Evolutionary conservation across 768 basidiomycete species (phyloP).

Genomic region (Tricholoma saponaceum): DNA sequence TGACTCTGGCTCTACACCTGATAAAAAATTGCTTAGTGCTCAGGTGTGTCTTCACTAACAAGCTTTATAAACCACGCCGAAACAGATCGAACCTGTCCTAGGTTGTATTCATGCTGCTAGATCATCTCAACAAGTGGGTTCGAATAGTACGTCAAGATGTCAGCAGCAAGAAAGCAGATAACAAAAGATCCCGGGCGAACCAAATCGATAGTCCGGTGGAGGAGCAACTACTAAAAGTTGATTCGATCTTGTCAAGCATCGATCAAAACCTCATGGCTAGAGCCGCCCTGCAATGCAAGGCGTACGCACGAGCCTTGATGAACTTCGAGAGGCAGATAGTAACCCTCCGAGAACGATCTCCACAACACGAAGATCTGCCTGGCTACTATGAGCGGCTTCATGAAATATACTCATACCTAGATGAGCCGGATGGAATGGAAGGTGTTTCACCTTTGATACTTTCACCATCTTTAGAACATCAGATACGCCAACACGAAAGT

Average conservation of each 20-base stretch:
- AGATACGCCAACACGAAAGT: conserved; percentile 96
- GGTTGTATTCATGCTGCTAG: conserved; percentile 92
- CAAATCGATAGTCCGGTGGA: conserved; percentile 37
- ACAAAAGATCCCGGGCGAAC: conserved; percentile 42
- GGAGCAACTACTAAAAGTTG: conserved; percentile 66
- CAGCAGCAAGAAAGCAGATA: conserved; percentile 42
- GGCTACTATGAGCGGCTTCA: conserved; percentile 86
- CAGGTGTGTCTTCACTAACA: conserved; percentile 53
- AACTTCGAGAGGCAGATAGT: conserved; percentile 87
- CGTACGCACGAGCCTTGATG: conserved; percentile 91
- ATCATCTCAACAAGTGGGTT: conserved; percentile 91
- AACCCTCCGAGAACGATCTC: conserved; percentile 39
- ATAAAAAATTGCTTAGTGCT: conserved; percentile 89
- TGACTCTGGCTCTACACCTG: conserved; percentile 52
- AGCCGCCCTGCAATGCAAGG: conserved; percentile 92
- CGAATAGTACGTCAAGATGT: conserved; percentile 69
- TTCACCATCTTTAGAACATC: conserved; percentile 88
- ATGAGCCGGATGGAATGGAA: conserved; percentile 99
- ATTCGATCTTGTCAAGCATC: conserved; percentile 79
- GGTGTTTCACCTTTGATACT: conserved; percentile 88
- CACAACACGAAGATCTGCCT: conserved; percentile 48
- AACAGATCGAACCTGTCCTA: conserved; percentile 24
- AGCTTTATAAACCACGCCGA: neutral
- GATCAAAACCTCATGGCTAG: conserved; percentile 86
- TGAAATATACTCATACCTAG: conserved; percentile 92